phyloP scores from a whole-genome alignment of 228 moss, liverwort and hornwort genomes.

The Sphagnum magellanicum region DNA sequence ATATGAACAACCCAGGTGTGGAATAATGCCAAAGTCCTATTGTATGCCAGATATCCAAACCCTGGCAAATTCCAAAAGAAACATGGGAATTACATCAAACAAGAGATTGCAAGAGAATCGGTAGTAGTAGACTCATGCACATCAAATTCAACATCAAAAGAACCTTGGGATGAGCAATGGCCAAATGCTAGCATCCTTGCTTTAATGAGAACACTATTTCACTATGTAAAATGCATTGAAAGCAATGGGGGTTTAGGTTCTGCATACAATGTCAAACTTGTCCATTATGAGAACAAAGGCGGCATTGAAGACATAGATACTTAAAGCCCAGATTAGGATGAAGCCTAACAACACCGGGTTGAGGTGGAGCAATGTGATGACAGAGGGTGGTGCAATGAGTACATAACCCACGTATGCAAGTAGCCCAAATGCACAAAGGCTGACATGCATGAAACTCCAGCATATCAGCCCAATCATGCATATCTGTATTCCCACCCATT shows the following conservation, averaged over 20 bases:
- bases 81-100: too few relatives aligned
- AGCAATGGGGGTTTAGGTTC: neutral
- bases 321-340: conserved; percentile 29
- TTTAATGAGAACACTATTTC: neutral
- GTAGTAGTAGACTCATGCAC: too few relatives aligned
- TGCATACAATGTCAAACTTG: conserved; percentile 23
- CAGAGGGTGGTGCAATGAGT: conserved; percentile 33
- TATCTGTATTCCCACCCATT: conserved; percentile 13
- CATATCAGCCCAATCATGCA: conserved; percentile 35
- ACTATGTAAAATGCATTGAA: neutral
- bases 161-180: too few relatives aligned
- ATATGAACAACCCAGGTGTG: conserved; percentile 34
- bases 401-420: conserved; percentile 41
- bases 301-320: conserved; percentile 37
- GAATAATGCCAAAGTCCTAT: conserved; percentile 44
- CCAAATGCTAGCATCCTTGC: neutral
- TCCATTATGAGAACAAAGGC: conserved; percentile 29
- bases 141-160: too few relatives aligned
- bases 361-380: conserved; percentile 20
- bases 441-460: conserved; percentile 37
- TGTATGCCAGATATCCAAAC: conserved; percentile 33
- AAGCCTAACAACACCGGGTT: conserved; percentile 39
- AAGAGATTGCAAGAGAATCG: too few relatives aligned
- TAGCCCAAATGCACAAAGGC: conserved; percentile 36
- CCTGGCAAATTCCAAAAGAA: conserved; percentile 9